Evolutionary conservation across 805 yeast genomes (phyloP).

Genomic region (Zygoascus bituminiphila): DNA sequence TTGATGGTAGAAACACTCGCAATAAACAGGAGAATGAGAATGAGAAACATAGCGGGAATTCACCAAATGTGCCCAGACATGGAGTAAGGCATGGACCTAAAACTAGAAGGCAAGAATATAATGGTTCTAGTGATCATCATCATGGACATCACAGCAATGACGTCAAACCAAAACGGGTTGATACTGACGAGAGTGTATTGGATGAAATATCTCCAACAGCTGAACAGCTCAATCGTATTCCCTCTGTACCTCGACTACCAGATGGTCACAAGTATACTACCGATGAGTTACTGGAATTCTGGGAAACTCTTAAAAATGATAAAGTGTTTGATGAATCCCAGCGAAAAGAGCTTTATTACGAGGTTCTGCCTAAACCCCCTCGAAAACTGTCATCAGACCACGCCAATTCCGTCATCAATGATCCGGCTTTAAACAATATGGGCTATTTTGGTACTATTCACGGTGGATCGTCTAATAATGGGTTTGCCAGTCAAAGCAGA

Average conservation of each 20-base stretch:
- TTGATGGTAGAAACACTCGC: not conserved
- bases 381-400: not conserved
- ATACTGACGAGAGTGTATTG: not conserved
- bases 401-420: not conserved
- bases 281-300: slow-evolving; percentile 46
- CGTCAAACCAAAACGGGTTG: not conserved
- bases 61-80: no score
- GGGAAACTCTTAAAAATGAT: slow-evolving; percentile 34
- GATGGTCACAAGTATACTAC: slow-evolving; percentile 40
- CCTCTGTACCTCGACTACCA: slow-evolving; percentile 23
- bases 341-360: not conserved
- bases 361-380: not conserved
- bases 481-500: not conserved
- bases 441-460: not conserved
- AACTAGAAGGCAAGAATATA: not conserved
- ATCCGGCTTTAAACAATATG: not conserved
- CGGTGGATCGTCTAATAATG: not conserved
- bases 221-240: not conserved
- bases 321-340: slow-evolving; percentile 20
- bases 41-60: no score
- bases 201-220: not conserved
- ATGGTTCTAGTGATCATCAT: not conserved
- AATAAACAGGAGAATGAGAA: no score
- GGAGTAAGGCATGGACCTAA: not conserved
- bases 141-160: not conserved